Evolutionary conservation across 2,329 filamentous ascomycete genomes (phyloP), one percentile per base, ranked within the genome.

Genomic region (Diaporthe sp.): DNA sequence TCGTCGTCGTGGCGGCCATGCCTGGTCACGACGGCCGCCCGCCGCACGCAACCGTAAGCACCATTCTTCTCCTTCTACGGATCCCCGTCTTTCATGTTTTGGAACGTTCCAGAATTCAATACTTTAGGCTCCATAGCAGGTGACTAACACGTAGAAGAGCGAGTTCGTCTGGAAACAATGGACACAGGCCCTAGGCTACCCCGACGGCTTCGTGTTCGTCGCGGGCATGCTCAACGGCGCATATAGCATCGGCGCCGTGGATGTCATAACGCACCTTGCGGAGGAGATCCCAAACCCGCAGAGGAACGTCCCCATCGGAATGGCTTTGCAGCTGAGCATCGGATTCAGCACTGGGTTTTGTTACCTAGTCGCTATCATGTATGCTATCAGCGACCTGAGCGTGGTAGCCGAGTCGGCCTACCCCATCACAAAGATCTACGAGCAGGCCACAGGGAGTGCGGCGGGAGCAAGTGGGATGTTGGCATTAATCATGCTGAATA

Each of bases 381-480:
- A 92, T 82, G 82, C 86, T 74, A 89, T 92, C 78, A 85, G 92
- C 74, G 85, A 90, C 77, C 85, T 86, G 30, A 86, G 91, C 59
- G 85, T 90, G 61, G 79, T 83, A 10, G 83, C 86, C 25, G 83
- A 84, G 72, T 87, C 87, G 42, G 82, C 86, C 4, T 92, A 91
- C 77, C 92, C 93, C 0, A 88, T 94, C 17, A 89, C 91, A 9
- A 89, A 92, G 70, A 91, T 94, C 73, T 94, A 94, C 81, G 85
- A 80, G 35, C 90, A 92, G 80, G 89, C 88, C 0, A 91, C 89
- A 0, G 85, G 86, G 0, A 87, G 86, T 1, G 83, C 82, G 0
- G 84, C 83, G 0, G 89, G 88, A 1, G 87, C 89, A 0, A 84
- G 87, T 0, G 88, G 87, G 0, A 81, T 91, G 4, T 83, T 90